Evolutionary conservation across 2,329 filamentous ascomycete species (phyloP).

Genomic region (Colletotrichum chlorophyti): DNA sequence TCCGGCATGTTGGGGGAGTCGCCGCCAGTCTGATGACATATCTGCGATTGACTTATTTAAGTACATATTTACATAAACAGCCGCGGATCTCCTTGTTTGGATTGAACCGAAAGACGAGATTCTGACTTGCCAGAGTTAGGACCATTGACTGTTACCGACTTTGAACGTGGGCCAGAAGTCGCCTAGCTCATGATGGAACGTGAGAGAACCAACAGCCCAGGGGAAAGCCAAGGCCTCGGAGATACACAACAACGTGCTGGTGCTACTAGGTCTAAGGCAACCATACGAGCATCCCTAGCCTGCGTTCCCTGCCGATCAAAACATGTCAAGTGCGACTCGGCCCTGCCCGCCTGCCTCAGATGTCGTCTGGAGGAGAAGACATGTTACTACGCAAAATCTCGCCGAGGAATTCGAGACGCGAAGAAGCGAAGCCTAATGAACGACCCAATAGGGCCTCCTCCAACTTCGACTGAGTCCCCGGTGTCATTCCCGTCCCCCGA

Average conservation of each 20-base stretch:
- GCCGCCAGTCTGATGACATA: background rate
- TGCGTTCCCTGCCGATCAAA: slow-evolving; percentile 57
- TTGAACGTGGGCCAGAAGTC: background rate
- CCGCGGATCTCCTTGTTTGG: background rate
- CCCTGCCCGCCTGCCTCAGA: slow-evolving; percentile 52
- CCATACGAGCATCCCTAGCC: slow-evolving; percentile 49
- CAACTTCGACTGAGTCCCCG: background rate
- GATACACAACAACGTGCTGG: slow-evolving; percentile 20
- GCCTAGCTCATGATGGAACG: slow-evolving; percentile 2
- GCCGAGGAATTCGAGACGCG: slow-evolving; percentile 49
- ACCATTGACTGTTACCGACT: background rate
- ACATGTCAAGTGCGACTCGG: slow-evolving; percentile 44
- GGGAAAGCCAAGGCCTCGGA: slow-evolving; percentile 2
- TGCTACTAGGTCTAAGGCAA: slow-evolving; percentile 36
- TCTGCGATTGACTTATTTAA: background rate
- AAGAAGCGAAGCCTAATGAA: slow-evolving; percentile 41
- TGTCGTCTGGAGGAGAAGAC: slow-evolving; percentile 47
- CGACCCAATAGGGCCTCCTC: slow-evolving; percentile 31
- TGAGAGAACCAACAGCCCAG: slow-evolving; percentile 7
- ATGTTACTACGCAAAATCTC: slow-evolving; percentile 55
- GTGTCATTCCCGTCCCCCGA: slow-evolving; percentile 29
- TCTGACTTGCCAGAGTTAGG: background rate
- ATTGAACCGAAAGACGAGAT: background rate
- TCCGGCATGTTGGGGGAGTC: background rate
- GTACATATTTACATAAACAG: slow-evolving; percentile 24